Conservation (phyloP, 1,284 basidiomycete genomes). For the Cystobasidium pallidum region DNA sequence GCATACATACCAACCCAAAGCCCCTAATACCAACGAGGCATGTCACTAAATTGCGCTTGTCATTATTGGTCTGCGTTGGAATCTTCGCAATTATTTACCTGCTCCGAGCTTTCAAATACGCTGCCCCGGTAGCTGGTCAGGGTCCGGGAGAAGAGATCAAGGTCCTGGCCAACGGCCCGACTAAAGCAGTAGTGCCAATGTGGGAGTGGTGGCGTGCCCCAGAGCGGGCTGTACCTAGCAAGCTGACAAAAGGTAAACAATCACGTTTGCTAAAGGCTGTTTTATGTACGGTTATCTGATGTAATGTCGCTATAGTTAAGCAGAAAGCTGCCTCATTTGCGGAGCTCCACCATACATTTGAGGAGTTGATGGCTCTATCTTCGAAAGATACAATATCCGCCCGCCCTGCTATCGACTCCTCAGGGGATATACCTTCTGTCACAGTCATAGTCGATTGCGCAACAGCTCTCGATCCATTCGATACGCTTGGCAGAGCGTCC, state of each 20-base stretch:
- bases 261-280: background rate
- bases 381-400: background rate
- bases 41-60: background rate
- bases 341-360: background rate
- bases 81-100: background rate
- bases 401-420: background rate
- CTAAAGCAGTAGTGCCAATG: background rate
- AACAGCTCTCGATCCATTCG: background rate
- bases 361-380: slow-evolving; percentile 22
- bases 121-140: background rate
- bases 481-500: background rate
- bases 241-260: background rate
- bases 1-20: background rate
- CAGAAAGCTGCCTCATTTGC: slow-evolving; percentile 18
- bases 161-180: background rate
- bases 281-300: background rate
- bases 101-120: background rate
- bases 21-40: background rate
- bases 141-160: background rate
- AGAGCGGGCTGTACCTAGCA: background rate
- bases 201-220: slow-evolving; percentile 27
- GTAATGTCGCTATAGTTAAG: background rate
- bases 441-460: slow-evolving; percentile 21
- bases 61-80: background rate
- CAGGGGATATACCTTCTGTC: background rate